These are phyloP conservation scores for Globisporangium alternatum DNA, from an alignment of 352 stramenopile species.

Conservation along the genomic window DNA sequence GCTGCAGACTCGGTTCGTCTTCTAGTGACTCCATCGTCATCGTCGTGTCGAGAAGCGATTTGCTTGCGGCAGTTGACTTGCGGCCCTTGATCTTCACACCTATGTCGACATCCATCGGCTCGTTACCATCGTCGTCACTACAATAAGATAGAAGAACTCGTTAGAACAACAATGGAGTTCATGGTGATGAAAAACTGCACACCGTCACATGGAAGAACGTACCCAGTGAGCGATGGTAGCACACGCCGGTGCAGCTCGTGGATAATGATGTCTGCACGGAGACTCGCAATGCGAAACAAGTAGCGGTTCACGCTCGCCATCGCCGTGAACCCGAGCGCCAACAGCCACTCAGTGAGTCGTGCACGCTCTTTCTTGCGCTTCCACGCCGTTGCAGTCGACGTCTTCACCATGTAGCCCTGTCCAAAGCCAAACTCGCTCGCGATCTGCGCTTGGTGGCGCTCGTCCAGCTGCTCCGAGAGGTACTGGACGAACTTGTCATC, in stretches of 20 bases:
- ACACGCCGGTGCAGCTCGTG: conserved; percentile 40
- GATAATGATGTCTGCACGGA: conserved; percentile 61
- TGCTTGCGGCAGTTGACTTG: not conserved
- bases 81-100: not conserved
- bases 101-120: conserved; percentile 12
- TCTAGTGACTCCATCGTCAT: conserved; percentile 18
- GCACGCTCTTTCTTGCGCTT: conserved; percentile 32
- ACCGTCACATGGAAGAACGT: not conserved
- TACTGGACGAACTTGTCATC: conserved; percentile 54
- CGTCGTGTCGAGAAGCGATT: conserved; percentile 6
- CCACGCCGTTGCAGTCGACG: conserved; percentile 28
- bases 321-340: conserved; percentile 50
- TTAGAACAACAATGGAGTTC: not conserved
- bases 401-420: conserved; percentile 56
- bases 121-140: not conserved
- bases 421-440: conserved; percentile 48
- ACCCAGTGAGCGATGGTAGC: conserved; percentile 10
- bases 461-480: conserved; percentile 47
- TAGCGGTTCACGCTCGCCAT: conserved; percentile 29
- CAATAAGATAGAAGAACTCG: not conserved
- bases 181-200: not conserved
- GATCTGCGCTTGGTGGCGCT: conserved; percentile 40
- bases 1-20: conserved; percentile 30
- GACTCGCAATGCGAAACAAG: conserved; percentile 46
- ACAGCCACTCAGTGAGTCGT: conserved; percentile 41